phyloP scores from a whole-genome alignment of 2,329 filamentous ascomycete genomes.

The Hypoxylon sp. region DNA sequence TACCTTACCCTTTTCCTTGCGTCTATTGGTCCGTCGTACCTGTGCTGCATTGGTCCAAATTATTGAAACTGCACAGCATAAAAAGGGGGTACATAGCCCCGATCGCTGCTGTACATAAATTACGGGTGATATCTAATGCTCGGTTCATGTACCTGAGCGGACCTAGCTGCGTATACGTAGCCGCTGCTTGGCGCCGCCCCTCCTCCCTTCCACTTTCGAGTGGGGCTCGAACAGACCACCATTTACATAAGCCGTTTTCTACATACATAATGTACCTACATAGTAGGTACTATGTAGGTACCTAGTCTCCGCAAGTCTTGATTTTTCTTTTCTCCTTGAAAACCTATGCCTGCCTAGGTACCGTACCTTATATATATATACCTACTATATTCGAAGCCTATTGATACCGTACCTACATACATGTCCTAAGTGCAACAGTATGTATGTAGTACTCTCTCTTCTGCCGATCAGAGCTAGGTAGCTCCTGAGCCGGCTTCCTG shows the following conservation, averaged over 20 bases:
- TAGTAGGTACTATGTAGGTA: conserved; percentile 4
- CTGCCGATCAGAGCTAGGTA: neutral
- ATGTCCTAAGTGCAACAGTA: neutral
- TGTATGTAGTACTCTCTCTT: neutral
- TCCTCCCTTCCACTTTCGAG: neutral
- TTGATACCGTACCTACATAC: neutral
- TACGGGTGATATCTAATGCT: conserved; percentile 35
- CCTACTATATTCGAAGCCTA: neutral
- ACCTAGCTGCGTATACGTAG: conserved; percentile 33
- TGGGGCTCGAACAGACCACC: conserved; percentile 1
- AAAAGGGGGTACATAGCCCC: conserved; percentile 40
- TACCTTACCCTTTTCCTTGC: conserved; percentile 1
- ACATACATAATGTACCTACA: neutral
- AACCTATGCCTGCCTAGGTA: neutral
- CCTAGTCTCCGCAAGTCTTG: neutral
- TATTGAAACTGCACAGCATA: conserved; percentile 32
- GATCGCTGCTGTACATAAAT: conserved; percentile 28
- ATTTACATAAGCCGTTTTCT: conserved; percentile 1
- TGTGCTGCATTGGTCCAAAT: conserved; percentile 14
- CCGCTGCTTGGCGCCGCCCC: conserved; percentile 29
- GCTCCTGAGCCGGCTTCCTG: neutral
- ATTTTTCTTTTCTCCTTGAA: neutral
- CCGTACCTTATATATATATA: too few species aligned
- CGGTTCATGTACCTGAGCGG: conserved; percentile 31
- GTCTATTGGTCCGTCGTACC: conserved; percentile 4